Base-by-base conservation (phyloP, 2,329 filamentous ascomycete genomes). In the Xylariales sp. region DNA sequence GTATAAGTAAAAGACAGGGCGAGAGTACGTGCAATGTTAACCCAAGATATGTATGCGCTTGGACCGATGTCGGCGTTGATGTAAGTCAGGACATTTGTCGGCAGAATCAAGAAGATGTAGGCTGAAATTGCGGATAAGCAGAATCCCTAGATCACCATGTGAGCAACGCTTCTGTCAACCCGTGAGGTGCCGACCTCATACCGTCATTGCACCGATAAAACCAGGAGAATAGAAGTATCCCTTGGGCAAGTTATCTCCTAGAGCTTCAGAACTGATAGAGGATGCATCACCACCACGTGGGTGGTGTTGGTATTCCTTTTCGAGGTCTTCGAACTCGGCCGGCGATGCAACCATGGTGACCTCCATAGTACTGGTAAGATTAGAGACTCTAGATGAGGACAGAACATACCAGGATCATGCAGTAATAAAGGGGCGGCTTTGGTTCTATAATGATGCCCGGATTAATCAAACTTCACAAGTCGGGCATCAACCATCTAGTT, bases 251-350 rank as follows among this genome's bases (percentile, higher is more conserved):
- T 63, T 52, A 28, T 64, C 51, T 1, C 62, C 61, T 2, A 60
- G 49, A 5, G 62, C 62, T 21, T 57, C 60, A 10, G 53, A 58
- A 35, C 60, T 54, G 43, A 64, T 57, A 5, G 62, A 65, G 4
- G 55, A 50, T 5, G 54, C 47, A 45, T 63, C 61, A 31, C 50
- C 46, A 18, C 15, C 21, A 28, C 9, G 5, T 53, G 46, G 8
- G 79, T 65, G 78, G 47, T 83, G 78, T 70, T 72, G 63, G 49
- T 55, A 44, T 40, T 38, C 42, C 43, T 47, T 45, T 38, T 47
- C 39, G 34, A 43, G 40, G n/a, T 25, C 44, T 25, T 18, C 20
- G 9, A 40, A 14, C 34, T 33, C 21, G 3, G 24, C 7, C 14
- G 14, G n/a, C 10, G 2, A 2, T 3, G 15, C 24, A 10, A 16